Percentiles rank a stretch among this genome's conserved stretches.
Evolutionary conservation across 345 rosid genomes (phyloP).

Genomic region (Hypericum androsaemum): DNA sequence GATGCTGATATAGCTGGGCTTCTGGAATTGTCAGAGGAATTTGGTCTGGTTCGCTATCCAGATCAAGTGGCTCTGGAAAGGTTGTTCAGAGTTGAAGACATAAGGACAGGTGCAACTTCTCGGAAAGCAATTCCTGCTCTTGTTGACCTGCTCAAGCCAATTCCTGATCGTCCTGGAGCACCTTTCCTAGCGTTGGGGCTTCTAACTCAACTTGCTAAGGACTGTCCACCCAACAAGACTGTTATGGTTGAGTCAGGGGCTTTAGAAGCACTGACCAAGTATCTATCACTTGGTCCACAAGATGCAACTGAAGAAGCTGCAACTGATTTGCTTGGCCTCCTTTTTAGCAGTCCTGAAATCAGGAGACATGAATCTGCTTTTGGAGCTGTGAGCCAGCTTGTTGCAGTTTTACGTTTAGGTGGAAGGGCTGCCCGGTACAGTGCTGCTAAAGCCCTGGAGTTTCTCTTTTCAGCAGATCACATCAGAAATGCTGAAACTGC

Average conservation of each 20-base stretch:
- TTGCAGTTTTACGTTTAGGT: constrained; percentile 91
- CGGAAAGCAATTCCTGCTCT: constrained; percentile 94
- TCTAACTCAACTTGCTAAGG: constrained; percentile 89
- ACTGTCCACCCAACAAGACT: constrained; percentile 76
- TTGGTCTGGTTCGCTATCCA: constrained; percentile 68
- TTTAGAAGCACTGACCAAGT: constrained; percentile 86
- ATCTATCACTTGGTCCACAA: constrained; percentile 96
- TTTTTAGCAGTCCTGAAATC: constrained; percentile 85
- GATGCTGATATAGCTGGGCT: constrained; percentile 81
- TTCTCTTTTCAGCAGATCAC: constrained; percentile 93
- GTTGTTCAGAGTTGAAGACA: constrained; percentile 97
- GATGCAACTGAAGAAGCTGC: constrained; percentile 99
- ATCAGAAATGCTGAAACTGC: constrained; percentile 89
- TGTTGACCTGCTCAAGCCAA: constrained; percentile 96
- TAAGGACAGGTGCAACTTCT: constrained; percentile 94
- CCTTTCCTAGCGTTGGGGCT: constrained; percentile 83
- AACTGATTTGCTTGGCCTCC: constrained; percentile 79
- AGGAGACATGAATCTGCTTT: constrained; percentile 93
- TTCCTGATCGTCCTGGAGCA: constrained; percentile 99
- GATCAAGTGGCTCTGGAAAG: constrained; percentile 99
- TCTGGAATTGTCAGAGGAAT: constrained; percentile 78
- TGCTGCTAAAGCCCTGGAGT: constrained; percentile 95
- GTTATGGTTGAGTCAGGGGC: constrained; percentile 98
- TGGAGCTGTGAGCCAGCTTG: constrained; percentile 91
- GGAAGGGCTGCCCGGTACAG: constrained; percentile 95